Percentiles rank a stretch among this genome's conserved stretches.
phyloP scores from a whole-genome alignment of 257 asterid species.

The Voacanga thouarsii region DNA sequence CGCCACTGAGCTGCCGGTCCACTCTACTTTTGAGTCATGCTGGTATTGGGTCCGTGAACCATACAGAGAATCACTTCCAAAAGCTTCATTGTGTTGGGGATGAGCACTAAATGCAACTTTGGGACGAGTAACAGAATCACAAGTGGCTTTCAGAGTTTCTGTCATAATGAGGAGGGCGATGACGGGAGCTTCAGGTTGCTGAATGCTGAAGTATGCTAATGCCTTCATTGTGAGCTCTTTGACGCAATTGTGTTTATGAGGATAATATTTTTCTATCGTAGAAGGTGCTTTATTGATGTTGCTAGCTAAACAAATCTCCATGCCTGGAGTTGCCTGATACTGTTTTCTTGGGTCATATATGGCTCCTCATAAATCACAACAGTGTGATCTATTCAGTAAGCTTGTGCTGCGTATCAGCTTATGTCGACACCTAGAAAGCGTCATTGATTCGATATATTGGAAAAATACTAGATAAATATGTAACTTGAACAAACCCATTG shows the following conservation, averaged over 20 bases:
- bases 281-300: neutral
- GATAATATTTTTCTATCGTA: too few species aligned
- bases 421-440: neutral
- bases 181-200: neutral
- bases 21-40: too few species aligned
- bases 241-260: neutral
- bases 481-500: too few species aligned
- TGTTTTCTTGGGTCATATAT: slow-evolving; percentile 7
- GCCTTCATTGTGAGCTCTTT: neutral
- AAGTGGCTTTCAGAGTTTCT: neutral
- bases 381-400: neutral
- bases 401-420: neutral
- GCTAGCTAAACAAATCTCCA: neutral
- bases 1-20: too few species aligned
- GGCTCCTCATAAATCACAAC: neutral
- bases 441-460: neutral
- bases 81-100: neutral
- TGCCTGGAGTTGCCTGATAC: neutral
- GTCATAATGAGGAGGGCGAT: neutral
- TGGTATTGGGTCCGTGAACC: neutral
- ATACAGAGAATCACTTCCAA: too few species aligned
- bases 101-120: neutral
- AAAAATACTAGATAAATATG: neutral
- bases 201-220: neutral
- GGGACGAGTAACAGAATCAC: neutral